Evolutionary conservation across 495 filamentous ascomycete genomes (phyloP).

Genomic region (Letharia lupina): DNA sequence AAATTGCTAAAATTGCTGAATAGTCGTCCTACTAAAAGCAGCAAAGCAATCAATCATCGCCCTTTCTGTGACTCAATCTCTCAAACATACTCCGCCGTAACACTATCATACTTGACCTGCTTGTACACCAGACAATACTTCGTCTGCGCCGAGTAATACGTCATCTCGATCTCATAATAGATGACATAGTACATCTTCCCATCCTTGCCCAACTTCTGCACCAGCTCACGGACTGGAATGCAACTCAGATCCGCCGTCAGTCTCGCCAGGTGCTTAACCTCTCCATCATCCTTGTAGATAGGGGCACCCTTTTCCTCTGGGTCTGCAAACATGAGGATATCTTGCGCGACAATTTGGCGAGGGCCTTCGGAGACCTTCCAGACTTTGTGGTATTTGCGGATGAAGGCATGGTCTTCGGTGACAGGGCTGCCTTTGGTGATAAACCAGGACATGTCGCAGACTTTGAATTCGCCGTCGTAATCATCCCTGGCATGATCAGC

Average conservation of each 20-base stretch:
- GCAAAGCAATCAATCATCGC: background rate
- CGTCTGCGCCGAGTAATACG: constrained; percentile 28
- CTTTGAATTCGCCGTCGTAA: constrained; percentile 25
- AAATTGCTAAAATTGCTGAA: too few species aligned
- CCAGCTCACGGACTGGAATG: constrained; percentile 19
- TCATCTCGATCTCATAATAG: constrained; percentile 27
- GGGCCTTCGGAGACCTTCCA: constrained; percentile 22
- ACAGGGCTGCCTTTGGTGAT: constrained; percentile 26
- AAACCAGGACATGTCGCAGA: constrained; percentile 31
- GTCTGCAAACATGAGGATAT: constrained; percentile 21
- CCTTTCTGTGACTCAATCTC: background rate
- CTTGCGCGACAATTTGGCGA: constrained; percentile 19
- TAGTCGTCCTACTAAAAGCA: background rate
- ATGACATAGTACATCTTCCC: constrained; percentile 27
- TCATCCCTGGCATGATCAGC: constrained; percentile 12
- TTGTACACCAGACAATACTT: constrained; percentile 29
- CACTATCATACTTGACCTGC: constrained; percentile 26
- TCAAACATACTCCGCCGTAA: constrained; percentile 29
- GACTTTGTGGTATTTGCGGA: constrained; percentile 20
- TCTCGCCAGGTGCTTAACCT: constrained; percentile 18
- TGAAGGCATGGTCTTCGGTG: constrained; percentile 12
- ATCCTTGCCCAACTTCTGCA: constrained; percentile 22
- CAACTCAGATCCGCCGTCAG: constrained; percentile 24
- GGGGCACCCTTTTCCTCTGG: constrained; percentile 19
- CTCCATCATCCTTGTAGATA: constrained; percentile 20